These are phyloP conservation scores for Crucihimalaya himalaica DNA, from an alignment of 345 rosid species.

Conservation along the genomic window DNA sequence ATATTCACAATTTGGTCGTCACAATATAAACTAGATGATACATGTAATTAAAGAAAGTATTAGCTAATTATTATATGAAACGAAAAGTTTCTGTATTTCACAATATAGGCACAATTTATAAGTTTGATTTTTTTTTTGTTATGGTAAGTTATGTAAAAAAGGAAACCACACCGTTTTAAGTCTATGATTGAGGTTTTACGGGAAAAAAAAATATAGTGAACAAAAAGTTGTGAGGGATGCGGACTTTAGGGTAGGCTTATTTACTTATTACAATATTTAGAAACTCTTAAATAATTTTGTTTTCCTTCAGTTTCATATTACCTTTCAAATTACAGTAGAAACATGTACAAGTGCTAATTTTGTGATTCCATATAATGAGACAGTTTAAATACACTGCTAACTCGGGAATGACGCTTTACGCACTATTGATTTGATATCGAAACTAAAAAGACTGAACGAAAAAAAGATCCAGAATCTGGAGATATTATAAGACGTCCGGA, in stretches of 20 bases:
- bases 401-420: neutral
- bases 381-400: neutral
- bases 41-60: slow-evolving; percentile 21
- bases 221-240: no score
- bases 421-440: neutral
- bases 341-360: slow-evolving; percentile 1
- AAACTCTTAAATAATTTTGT: no score
- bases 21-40: neutral
- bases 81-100: neutral
- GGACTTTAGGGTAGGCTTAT: no score
- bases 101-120: no score
- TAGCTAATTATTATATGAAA: neutral
- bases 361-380: neutral
- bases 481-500: neutral
- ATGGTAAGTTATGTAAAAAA: no score
- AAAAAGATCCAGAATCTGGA: neutral
- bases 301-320: no score
- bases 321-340: neutral
- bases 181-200: no score
- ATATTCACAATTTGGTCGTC: slow-evolving; percentile 36
- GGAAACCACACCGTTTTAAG: no score
- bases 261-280: no score
- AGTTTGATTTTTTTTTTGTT: no score
- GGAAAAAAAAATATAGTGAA: no score
- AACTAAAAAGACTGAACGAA: neutral